Evolutionary conservation across 768 basidiomycete genomes (phyloP), one percentile per base, ranked within the genome.

Genomic region (Rhizopogon salebrosus): DNA sequence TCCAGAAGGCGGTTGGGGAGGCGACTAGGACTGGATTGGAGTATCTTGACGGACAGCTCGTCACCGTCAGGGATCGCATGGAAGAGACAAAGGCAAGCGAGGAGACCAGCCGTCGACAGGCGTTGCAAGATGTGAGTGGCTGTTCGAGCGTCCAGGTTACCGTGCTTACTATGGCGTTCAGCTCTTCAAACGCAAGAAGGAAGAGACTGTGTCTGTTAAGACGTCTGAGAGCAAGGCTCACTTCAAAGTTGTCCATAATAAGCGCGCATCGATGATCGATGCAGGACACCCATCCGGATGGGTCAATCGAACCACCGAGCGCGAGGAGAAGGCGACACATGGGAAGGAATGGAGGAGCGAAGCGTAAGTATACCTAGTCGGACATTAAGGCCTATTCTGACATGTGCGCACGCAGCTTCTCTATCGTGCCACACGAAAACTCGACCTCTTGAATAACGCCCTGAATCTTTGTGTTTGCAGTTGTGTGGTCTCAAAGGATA

Each of bases 31-130:
- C 89, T 14, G 92, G 84, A 0, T 72, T 98, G 56, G 92, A 92
- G 67, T 89, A 93, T 59, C 73, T 93, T 38, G 93, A 98, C 61
- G 88, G 87, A 14, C 92, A 95, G 72, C 80, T 98, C 18, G 87
- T 92, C 22, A 77, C 80, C n/a, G 91, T 98, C 41, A 75, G 89
- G n/a, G 85, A 91, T 54, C 75, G 82, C 35, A 83, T 92, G 83
- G 77, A 82, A 42, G 80, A 81, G 58, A 90, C 79, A 46, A 78
- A 77, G 64, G 64, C 65, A 26, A 64, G 63, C 24, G 75, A 80
- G 34, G 72, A 74, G 35, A 60, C 58, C 27, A 59, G 61, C 34
- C 73, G 75, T 27, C 72, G 71, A 36, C 75, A 88, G 49, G 82
- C 76, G 4, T 62, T 93, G 52, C 82, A 82, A 63, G 77, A 83